phyloP scores from a whole-genome alignment of 345 rosid genomes.

The Citrus mangshanensis region DNA sequence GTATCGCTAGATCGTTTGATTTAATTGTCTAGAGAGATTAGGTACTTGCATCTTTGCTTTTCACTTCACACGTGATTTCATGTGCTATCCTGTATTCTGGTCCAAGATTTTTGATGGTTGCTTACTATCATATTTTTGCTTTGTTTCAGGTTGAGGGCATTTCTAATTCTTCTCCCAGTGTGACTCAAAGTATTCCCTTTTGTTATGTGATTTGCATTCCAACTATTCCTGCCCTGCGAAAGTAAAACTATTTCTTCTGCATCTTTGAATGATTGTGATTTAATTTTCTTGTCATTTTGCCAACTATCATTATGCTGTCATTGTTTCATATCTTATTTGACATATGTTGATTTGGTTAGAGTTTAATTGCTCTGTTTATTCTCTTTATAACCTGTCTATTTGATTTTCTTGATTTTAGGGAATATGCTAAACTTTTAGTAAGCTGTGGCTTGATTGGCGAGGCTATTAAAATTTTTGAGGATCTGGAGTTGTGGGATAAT shows the following conservation, averaged over 20 bases:
- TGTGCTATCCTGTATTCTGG: neutral
- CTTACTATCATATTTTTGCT: too few species aligned
- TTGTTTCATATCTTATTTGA: neutral
- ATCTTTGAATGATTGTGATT: neutral
- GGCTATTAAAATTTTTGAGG: conserved; percentile 79
- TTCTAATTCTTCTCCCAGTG: too few species aligned
- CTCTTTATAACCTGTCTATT: too few species aligned
- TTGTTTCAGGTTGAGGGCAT: too few species aligned
- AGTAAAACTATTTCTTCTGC: conserved; percentile 37
- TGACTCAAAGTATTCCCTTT: conserved; percentile 53
- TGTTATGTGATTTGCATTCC: conserved; percentile 59
- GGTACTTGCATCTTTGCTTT: neutral
- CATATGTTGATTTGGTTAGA: neutral
- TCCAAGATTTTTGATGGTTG: too few species aligned
- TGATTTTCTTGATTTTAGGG: too few species aligned
- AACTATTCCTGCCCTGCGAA: conserved; percentile 67
- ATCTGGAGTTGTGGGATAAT: conserved; percentile 88
- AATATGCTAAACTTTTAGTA: neutral
- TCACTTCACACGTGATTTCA: neutral
- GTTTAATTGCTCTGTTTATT: conserved; percentile 3
- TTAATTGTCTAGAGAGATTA: neutral
- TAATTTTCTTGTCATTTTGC: neutral
- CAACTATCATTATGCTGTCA: neutral
- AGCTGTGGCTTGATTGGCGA: conserved; percentile 88
- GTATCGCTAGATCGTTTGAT: neutral